Conservation (phyloP, 352 stramenopile species). For the Aphanomyces cochlioides region DNA sequence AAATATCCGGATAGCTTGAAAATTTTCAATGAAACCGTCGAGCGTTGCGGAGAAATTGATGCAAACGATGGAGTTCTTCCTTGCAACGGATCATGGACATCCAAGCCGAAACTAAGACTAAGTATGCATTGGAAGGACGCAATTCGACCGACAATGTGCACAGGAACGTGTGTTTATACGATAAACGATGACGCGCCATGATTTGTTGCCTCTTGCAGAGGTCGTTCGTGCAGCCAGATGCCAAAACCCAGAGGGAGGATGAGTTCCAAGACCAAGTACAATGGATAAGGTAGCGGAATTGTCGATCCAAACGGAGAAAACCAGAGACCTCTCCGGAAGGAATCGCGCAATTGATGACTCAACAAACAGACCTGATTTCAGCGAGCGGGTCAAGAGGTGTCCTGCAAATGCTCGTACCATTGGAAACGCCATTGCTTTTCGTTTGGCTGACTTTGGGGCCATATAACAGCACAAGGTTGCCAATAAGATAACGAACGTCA, state of each 20-base stretch:
- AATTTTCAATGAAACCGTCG: not conserved
- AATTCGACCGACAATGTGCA: no score
- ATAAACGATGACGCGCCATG: no score
- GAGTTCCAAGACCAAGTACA: slow-evolving; percentile 25
- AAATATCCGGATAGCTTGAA: not conserved
- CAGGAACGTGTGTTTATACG: no score
- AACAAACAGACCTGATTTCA: slow-evolving; percentile 16
- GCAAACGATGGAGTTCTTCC: not conserved
- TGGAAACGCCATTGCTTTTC: not conserved
- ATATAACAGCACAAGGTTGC: not conserved
- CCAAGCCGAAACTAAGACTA: no score
- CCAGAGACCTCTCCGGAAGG: slow-evolving; percentile 28
- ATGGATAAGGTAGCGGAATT: slow-evolving; percentile 7
- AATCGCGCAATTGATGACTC: slow-evolving; percentile 27
- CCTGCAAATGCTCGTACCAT: not conserved
- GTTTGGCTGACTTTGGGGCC: not conserved
- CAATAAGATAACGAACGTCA: slow-evolving; percentile 3
- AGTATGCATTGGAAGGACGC: no score
- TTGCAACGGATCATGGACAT: no score
- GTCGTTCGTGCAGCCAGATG: no score
- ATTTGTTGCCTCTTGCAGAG: not conserved
- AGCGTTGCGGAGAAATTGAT: not conserved
- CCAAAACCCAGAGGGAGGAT: not conserved
- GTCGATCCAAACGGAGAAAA: slow-evolving; percentile 25
- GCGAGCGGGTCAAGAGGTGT: no score